Evolutionary conservation across 2,329 filamentous ascomycete species (phyloP).

Genomic region (Penicillium verrucosum): DNA sequence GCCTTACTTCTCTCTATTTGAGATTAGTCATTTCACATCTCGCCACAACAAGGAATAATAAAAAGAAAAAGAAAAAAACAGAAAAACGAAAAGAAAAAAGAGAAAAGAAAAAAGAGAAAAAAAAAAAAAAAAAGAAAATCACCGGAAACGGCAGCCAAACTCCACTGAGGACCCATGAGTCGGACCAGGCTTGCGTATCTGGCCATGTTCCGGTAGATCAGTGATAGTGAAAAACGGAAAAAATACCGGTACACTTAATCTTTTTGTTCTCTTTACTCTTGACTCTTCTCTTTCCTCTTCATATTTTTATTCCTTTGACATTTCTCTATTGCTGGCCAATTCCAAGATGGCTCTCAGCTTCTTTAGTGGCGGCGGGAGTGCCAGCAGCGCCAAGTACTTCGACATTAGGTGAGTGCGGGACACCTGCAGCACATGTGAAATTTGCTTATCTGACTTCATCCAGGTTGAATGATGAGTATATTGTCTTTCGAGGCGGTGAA

Average conservation of each 20-base stretch:
- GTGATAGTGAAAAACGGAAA: conserved; percentile 20
- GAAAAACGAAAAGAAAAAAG: not conserved
- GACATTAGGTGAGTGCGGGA: conserved; percentile 44
- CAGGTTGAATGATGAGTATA: conserved; percentile 74
- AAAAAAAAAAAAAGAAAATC: not conserved
- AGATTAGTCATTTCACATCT: conserved; percentile 24
- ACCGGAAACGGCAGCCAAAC: conserved; percentile 31
- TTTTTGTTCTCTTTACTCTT: not conserved
- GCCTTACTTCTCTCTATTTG: not conserved
- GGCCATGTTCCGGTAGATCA: conserved; percentile 37
- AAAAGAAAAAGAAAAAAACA: not conserved
- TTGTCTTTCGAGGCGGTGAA: conserved; percentile 72
- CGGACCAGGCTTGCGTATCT: conserved; percentile 48
- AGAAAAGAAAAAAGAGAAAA: not conserved
- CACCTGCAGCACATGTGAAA: conserved; percentile 2
- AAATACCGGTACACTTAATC: conserved; percentile 17
- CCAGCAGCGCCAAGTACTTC: conserved; percentile 49
- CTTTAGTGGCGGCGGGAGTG: conserved; percentile 41
- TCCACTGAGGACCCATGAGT: conserved; percentile 33
- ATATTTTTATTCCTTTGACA: conserved; percentile 7
- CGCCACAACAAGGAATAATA: conserved; percentile 14
- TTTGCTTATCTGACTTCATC: conserved; percentile 16
- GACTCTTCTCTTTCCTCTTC: not conserved
- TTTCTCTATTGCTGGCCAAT: conserved; percentile 13
- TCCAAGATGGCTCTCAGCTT: conserved; percentile 46